Percentiles rank a stretch among this genome's conserved stretches.
These are phyloP conservation scores for Colletotrichum siamense DNA, from an alignment of 2,329 filamentous ascomycete species.

Conservation along the genomic window DNA sequence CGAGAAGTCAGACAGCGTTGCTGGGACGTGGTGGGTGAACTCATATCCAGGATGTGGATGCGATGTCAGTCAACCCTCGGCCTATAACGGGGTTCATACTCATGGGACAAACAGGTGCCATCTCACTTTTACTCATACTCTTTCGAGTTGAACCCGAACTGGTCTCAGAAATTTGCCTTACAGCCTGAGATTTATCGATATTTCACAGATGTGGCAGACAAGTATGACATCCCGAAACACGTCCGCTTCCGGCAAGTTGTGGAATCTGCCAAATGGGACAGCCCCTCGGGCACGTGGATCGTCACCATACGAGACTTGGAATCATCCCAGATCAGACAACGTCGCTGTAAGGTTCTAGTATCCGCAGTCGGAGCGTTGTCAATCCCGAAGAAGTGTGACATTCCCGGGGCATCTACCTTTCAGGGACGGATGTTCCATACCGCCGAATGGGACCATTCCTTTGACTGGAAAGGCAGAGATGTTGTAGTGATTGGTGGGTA, in stretches of 20 bases:
- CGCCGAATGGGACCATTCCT: slow-evolving; percentile 35
- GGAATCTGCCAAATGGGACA: not conserved
- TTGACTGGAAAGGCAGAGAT: slow-evolving; percentile 31
- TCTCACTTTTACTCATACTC: slow-evolving; percentile 45
- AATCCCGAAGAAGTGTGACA: slow-evolving; percentile 27
- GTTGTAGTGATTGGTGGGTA: slow-evolving; percentile 37
- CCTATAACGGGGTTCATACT: not conserved
- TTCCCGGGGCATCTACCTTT: slow-evolving; percentile 34
- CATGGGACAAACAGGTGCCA: not conserved
- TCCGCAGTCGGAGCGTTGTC: slow-evolving; percentile 31
- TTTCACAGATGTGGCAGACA: slow-evolving; percentile 21
- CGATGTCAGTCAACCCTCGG: not conserved
- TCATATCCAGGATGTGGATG: not conserved
- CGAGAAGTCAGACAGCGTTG: not conserved
- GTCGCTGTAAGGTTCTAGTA: slow-evolving; percentile 25
- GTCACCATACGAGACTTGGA: not conserved
- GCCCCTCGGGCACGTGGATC: not conserved
- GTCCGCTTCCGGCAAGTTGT: slow-evolving; percentile 22
- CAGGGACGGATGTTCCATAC: slow-evolving; percentile 39
- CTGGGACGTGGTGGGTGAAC: not conserved
- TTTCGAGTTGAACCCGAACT: slow-evolving; percentile 45
- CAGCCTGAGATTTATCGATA: slow-evolving; percentile 39
- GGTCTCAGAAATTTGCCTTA: slow-evolving; percentile 37
- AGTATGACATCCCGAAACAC: slow-evolving; percentile 27
- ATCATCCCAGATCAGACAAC: not conserved